phyloP scores from a whole-genome alignment of 352 stramenopile genomes.

The Globisporangium emineosum region DNA sequence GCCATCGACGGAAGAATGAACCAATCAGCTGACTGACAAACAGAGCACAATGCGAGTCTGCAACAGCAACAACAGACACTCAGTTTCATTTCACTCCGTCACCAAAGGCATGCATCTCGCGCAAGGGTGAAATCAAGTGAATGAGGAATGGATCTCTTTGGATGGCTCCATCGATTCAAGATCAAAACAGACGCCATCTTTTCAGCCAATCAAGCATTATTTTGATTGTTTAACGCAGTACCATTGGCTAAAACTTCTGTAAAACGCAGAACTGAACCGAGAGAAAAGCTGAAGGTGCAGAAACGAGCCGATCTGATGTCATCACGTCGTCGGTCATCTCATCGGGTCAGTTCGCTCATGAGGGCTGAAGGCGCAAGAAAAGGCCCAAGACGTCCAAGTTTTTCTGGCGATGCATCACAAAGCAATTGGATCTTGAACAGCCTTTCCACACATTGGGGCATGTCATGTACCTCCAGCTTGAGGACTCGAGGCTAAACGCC shows the following conservation, averaged over 20 bases:
- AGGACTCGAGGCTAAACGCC: neutral
- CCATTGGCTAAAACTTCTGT: neutral
- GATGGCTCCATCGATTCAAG: neutral
- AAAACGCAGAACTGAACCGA: neutral
- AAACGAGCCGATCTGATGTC: neutral
- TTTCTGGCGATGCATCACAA: neutral
- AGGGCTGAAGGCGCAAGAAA: neutral
- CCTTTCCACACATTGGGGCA: too few relatives aligned
- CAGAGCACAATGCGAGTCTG: neutral
- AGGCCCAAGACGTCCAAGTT: neutral
- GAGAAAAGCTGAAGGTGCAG: conserved; percentile 5
- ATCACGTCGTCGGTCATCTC: too few relatives aligned
- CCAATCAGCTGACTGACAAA: neutral
- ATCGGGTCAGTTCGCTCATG: neutral
- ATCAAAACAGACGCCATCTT: neutral
- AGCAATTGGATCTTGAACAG: neutral
- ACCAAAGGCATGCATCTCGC: too few relatives aligned
- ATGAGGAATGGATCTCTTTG: neutral
- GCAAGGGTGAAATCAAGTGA: neutral
- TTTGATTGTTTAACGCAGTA: too few relatives aligned
- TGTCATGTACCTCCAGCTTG: too few relatives aligned
- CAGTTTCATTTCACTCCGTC: neutral
- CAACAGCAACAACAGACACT: too few relatives aligned
- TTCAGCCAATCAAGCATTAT: neutral
- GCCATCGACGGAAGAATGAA: neutral